Evolutionary conservation across 768 basidiomycete genomes (phyloP).

Genomic region (Boletus tomentosulus): DNA sequence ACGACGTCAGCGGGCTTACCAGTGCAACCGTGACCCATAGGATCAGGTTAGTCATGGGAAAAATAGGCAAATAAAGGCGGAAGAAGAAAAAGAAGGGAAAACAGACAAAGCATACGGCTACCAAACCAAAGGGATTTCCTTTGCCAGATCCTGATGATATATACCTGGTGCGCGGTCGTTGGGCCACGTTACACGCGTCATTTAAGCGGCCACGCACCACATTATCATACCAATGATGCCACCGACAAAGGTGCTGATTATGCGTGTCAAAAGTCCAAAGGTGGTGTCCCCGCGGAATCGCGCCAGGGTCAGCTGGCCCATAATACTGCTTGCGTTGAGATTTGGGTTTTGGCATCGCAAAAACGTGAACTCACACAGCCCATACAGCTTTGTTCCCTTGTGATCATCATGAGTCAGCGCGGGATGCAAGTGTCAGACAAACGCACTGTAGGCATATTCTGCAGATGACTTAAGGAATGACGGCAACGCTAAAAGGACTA

Average conservation of each 20-base stretch:
- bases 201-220: slow-evolving; percentile 45
- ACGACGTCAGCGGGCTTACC: slow-evolving; percentile 36
- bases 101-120: slow-evolving; percentile 59
- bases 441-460: slow-evolving; percentile 54
- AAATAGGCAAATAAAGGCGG: slow-evolving; percentile 70
- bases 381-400: slow-evolving; percentile 64
- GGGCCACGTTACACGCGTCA: neutral
- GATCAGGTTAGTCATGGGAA: slow-evolving; percentile 68
- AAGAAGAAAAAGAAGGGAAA: slow-evolving; percentile 71
- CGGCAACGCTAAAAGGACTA: slow-evolving; percentile 58
- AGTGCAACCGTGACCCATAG: slow-evolving; percentile 60
- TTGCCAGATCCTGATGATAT: slow-evolving; percentile 56
- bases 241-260: slow-evolving; percentile 63
- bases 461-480: slow-evolving; percentile 54
- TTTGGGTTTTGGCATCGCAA: neutral
- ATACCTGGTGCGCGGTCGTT: slow-evolving; percentile 44
- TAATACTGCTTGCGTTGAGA: slow-evolving; percentile 42
- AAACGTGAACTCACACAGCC: slow-evolving; percentile 51
- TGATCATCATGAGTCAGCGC: slow-evolving; percentile 1
- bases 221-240: slow-evolving; percentile 57
- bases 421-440: neutral
- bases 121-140: slow-evolving; percentile 69
- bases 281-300: slow-evolving; percentile 78
- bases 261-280: slow-evolving; percentile 58
- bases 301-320: slow-evolving; percentile 68